phyloP scores from a whole-genome alignment of 108 stramenopile genomes.

The Pseudonitzschia delicatissima region DNA sequence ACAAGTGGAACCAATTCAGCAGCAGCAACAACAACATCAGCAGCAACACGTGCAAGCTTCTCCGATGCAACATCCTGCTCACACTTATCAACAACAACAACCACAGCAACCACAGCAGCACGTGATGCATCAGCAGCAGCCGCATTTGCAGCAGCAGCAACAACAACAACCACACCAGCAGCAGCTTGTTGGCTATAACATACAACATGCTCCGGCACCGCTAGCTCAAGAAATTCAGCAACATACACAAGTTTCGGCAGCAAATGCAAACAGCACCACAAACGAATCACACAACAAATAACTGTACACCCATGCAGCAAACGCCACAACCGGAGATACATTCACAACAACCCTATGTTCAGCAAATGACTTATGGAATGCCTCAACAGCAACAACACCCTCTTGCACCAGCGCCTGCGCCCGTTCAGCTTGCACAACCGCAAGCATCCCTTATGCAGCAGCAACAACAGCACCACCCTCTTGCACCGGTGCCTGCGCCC shows the following conservation, averaged over 20 bases:
- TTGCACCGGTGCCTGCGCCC: neutral
- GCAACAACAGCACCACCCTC: constrained; percentile 13
- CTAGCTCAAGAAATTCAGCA: neutral
- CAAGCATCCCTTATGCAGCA: neutral
- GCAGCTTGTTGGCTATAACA: neutral
- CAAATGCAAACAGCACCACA: neutral
- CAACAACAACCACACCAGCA: constrained; percentile 10
- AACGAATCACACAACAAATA: too few species aligned
- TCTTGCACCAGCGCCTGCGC: neutral
- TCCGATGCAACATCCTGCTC: too few species aligned
- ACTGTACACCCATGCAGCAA: neutral
- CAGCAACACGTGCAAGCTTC: neutral
- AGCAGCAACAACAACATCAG: constrained; percentile 1
- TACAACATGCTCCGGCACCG: neutral
- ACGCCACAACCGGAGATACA: neutral
- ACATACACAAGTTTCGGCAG: neutral
- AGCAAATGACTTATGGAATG: neutral
- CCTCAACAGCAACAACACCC: constrained; percentile 12
- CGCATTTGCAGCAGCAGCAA: constrained; percentile 10
- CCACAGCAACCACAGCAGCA: constrained; percentile 2
- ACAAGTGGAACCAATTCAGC: neutral
- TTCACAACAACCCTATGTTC: neutral
- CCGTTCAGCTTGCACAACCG: neutral
- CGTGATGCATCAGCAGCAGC: constrained; percentile 6
- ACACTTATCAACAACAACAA: constrained; percentile 8